Evolutionary conservation across 495 filamentous ascomycete species (phyloP), one percentile per base, ranked within the genome.

Genomic region (Penicillium daleae): DNA sequence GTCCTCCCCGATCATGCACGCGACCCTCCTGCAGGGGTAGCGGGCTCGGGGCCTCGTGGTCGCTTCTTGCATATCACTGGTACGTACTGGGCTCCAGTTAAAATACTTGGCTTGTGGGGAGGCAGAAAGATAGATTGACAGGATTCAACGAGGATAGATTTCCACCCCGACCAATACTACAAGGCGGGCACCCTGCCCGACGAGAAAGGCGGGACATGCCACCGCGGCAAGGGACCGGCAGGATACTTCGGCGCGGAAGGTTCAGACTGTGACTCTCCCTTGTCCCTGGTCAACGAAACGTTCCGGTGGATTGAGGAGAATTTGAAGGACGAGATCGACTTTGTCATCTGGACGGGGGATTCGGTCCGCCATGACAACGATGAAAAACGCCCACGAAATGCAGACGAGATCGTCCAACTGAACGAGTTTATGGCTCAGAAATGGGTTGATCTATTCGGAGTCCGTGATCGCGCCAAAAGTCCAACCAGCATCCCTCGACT

Each of bases 321-420:
- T 66, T 68, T 99, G 37, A 90, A 86, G 70, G 91, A 92, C 76
- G 73, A 87, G 12, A 83, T 99, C 56, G 95, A 99, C 76, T 99
- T 99, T 71, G 89, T 98, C 40, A 80, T 99, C 55, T 99, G 96
- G 96, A 98, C 96, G 0, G 95, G 95, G 58, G 95, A 99, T 74
- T 96, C 92, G 22, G 94, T 92, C 32, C 87, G 96, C 61, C 95
- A 99, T 74, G 95, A 97, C 74, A 96, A 89, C 75, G 95, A 99
- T 69, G 92, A 93, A 71, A 72, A 84, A 40, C 85, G 90, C 19
- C 95, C 95, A 19, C 89, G 95, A 53, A 89, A 80, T 19, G 77
- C 85, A 40, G 75, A 82, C 12, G 89, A 98, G 71, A 87, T 99
- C 15, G 71, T 93, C 3, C 74, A 85, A 40, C 81, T 90, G 57